Evolutionary conservation across 2,329 filamentous ascomycete genomes (phyloP).

Genomic region (Coniochaeta sp.): DNA sequence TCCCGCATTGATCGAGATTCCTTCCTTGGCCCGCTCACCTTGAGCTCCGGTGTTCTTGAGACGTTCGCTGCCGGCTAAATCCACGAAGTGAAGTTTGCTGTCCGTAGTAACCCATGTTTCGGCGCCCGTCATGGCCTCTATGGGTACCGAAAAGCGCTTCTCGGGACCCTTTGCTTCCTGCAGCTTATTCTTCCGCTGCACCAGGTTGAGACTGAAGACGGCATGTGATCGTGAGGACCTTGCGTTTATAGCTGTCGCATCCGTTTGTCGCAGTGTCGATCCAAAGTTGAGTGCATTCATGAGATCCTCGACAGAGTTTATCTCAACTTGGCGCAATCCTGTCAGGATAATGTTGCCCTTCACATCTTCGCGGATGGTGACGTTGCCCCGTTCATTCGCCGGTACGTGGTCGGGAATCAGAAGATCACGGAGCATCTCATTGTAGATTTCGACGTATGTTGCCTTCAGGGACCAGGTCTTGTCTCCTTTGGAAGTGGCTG

Average conservation of each 20-base stretch:
- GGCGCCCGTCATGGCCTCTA: constrained; percentile 69
- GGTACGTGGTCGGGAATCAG: constrained; percentile 71
- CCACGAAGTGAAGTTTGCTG: constrained; percentile 98
- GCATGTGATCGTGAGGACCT: constrained; percentile 97
- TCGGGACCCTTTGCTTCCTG: constrained; percentile 52
- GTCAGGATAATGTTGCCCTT: constrained; percentile 94
- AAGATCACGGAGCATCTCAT: constrained; percentile 89
- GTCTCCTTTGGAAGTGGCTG: constrained; percentile 42
- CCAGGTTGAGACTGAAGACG: constrained; percentile 89
- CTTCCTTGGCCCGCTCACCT: constrained; percentile 88
- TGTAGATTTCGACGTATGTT: constrained; percentile 96
- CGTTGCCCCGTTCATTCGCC: constrained; percentile 61
- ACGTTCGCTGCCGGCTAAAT: constrained; percentile 92
- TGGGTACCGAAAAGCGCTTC: constrained; percentile 79
- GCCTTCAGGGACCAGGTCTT: constrained; percentile 88
- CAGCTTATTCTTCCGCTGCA: constrained; percentile 68
- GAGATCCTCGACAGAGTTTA: constrained; percentile 88
- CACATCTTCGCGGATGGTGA: constrained; percentile 89
- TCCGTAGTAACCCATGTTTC: constrained; percentile 76
- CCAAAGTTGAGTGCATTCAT: constrained; percentile 86
- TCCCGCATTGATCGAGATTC: constrained; percentile 96
- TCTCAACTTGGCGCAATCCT: constrained; percentile 77
- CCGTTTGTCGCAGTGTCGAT: constrained; percentile 90
- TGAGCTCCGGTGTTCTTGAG: constrained; percentile 96
- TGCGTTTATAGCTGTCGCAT: constrained; percentile 94